Evolutionary conservation across 73 alveolate genomes (phyloP).

Genomic region (Paramecium primaurelia): DNA sequence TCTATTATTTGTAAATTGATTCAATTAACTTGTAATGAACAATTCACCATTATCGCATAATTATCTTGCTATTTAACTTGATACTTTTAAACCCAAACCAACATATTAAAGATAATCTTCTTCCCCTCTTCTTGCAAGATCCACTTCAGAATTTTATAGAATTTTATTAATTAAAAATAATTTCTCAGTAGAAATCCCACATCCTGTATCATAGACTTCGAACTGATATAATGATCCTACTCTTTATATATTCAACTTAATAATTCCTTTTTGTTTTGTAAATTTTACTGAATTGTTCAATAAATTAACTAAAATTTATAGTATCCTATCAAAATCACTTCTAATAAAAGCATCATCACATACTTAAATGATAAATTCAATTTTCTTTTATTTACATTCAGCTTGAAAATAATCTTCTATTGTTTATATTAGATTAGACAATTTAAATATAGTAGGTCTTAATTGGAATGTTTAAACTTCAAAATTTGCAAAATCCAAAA

Average conservation of each 20-base stretch:
- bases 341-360: neutral
- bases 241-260: neutral
- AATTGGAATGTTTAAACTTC: constrained; percentile 13
- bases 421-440: neutral
- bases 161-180: neutral
- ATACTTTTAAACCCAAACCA: neutral
- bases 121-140: neutral
- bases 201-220: constrained; percentile 4
- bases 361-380: neutral
- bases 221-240: neutral
- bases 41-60: neutral
- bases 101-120: neutral
- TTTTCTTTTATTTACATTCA: neutral
- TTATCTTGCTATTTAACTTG: neutral
- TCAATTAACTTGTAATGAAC: neutral
- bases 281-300: neutral
- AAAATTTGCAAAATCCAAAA: constrained; percentile 52
- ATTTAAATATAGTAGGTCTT: neutral
- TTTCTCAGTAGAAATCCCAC: constrained; percentile 14
- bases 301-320: neutral
- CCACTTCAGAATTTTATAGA: neutral
- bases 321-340: constrained; percentile 5
- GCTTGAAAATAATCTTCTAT: neutral
- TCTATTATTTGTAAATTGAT: neutral
- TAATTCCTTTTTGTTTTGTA: neutral